A percentile compares a stretch with the other conserved stretches of the same genome.
Evolutionary conservation across 768 basidiomycete genomes (phyloP).

Genomic region (Agaricus bisporus): DNA sequence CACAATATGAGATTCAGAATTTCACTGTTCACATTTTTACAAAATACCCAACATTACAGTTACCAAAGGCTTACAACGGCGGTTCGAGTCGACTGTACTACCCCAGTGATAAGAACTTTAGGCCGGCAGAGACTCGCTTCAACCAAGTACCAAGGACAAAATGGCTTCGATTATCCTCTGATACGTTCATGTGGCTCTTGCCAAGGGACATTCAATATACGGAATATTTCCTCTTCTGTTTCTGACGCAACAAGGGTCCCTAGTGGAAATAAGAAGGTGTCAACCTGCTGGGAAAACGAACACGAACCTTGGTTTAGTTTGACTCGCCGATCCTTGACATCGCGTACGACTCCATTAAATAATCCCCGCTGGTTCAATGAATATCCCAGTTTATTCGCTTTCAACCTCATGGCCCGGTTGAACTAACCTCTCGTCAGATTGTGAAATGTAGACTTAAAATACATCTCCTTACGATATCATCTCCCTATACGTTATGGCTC

Average conservation of each 20-base stretch:
- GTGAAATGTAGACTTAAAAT: not conserved
- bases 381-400: conserved; percentile 76
- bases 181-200: conserved; percentile 75
- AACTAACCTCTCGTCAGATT: conserved; percentile 44
- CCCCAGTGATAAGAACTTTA: not conserved
- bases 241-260: conserved; percentile 71
- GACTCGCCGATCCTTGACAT: conserved; percentile 53
- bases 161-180: conserved; percentile 24
- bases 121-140: too few relatives aligned
- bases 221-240: conserved; percentile 85
- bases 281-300: not conserved
- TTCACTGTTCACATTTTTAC: too few relatives aligned
- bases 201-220: conserved; percentile 73
- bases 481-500: conserved; percentile 45
- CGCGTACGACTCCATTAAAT: conserved; percentile 65
- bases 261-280: conserved; percentile 18
- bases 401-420: conserved; percentile 82
- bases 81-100: not conserved
- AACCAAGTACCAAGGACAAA: not conserved
- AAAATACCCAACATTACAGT: too few relatives aligned
- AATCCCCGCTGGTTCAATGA: conserved; percentile 87
- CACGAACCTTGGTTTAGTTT: conserved; percentile 52
- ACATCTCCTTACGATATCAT: conserved; percentile 62
- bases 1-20: too few relatives aligned
- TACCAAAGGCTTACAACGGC: not conserved